These are phyloP conservation scores for Lotmaria passim DNA, from an alignment of 208 protist species.

Conservation along the genomic window DNA sequence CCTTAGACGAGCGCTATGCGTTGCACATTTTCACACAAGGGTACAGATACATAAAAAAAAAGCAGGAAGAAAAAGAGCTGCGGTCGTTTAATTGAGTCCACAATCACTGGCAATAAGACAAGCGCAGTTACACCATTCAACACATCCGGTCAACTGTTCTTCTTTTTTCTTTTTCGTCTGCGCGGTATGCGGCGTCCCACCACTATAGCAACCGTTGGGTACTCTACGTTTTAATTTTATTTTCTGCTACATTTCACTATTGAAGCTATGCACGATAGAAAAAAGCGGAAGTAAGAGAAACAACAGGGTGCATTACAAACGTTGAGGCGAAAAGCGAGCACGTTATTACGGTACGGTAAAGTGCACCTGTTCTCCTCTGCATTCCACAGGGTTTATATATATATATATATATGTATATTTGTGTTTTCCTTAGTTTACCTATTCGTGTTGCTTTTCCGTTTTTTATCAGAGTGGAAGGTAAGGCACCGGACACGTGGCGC, in stretches of 20 bases:
- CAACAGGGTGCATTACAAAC: not conserved
- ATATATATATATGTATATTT: too few relatives aligned
- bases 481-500: not conserved
- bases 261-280: conserved; percentile 3
- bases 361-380: not conserved
- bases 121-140: too few relatives aligned
- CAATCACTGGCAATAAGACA: too few relatives aligned
- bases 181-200: too few relatives aligned
- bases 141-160: too few relatives aligned
- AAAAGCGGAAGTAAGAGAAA: conserved; percentile 9
- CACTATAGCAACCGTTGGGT: too few relatives aligned
- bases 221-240: not conserved
- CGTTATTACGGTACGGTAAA: not conserved
- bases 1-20: too few relatives aligned
- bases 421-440: too few relatives aligned
- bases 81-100: too few relatives aligned
- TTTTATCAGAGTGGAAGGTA: not conserved
- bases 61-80: too few relatives aligned
- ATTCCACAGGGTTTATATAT: not conserved
- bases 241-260: conserved; percentile 7
- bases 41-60: too few relatives aligned
- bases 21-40: too few relatives aligned
- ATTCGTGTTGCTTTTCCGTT: not conserved
- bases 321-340: not conserved
- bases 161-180: not conserved